phyloP scores from a whole-genome alignment of 2,329 filamentous ascomycete genomes.

The Penicillium griseofulvum region DNA sequence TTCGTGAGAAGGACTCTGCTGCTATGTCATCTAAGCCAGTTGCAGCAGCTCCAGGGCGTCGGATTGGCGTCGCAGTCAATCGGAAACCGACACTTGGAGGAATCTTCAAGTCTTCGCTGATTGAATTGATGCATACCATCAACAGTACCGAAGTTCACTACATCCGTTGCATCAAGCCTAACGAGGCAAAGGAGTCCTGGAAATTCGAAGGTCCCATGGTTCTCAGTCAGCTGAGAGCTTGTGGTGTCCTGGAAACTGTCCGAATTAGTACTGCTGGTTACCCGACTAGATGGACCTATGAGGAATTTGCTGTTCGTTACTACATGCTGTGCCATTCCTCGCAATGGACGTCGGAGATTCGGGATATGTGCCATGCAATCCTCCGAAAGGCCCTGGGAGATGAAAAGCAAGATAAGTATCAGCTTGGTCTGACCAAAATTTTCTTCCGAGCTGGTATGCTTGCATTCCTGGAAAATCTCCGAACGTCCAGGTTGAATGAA shows the following conservation, averaged over 20 bases:
- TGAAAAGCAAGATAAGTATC: slow-evolving; percentile 85
- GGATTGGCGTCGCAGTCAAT: slow-evolving; percentile 88
- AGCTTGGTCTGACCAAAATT: slow-evolving; percentile 96
- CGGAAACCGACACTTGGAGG: slow-evolving; percentile 95
- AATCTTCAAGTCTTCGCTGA: slow-evolving; percentile 97
- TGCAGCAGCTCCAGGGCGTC: slow-evolving; percentile 67
- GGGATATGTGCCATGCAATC: slow-evolving; percentile 90
- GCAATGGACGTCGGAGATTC: slow-evolving; percentile 90
- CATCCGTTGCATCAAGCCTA: slow-evolving; percentile 98
- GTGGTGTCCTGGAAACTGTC: slow-evolving; percentile 97
- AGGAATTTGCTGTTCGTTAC: slow-evolving; percentile 95
- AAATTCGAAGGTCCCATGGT: slow-evolving; percentile 99
- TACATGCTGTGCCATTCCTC: slow-evolving; percentile 94
- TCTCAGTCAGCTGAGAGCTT: slow-evolving; percentile 91
- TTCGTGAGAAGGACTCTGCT: slow-evolving; percentile 80
- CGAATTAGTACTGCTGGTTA: slow-evolving; percentile 97
- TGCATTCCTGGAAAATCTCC: slow-evolving; percentile 91
- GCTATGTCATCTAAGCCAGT: slow-evolving; percentile 71
- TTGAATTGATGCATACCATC: slow-evolving; percentile 97
- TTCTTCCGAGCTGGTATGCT: slow-evolving; percentile 99
- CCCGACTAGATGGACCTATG: slow-evolving; percentile 96
- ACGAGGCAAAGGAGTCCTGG: slow-evolving; percentile 95
- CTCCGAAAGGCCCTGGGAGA: slow-evolving; percentile 82
- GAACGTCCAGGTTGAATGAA: slow-evolving; percentile 84
- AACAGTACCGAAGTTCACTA: slow-evolving; percentile 98